Percentiles rank a stretch among this genome's conserved stretches.
These are phyloP conservation scores for Theileria luwenshuni DNA, from an alignment of 169 alveolate species.

Conservation along the genomic window DNA sequence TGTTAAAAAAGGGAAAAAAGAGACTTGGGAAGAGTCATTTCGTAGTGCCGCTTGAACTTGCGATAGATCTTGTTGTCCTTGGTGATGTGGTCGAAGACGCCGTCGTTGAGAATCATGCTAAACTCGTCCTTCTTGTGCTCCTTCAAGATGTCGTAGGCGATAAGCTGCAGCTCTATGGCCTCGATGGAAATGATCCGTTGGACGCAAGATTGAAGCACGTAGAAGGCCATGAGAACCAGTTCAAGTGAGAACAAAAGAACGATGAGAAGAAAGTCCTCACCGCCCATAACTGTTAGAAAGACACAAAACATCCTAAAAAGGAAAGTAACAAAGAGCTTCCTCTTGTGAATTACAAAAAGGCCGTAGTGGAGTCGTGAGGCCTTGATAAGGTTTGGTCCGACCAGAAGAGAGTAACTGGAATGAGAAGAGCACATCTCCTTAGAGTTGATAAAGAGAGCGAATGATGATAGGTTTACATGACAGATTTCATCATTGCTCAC, in stretches of 20 bases:
- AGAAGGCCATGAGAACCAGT: slow-evolving; percentile 22
- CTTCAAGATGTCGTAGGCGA: slow-evolving; percentile 46
- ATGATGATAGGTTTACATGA: slow-evolving; percentile 49
- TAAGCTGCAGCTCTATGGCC: slow-evolving; percentile 48
- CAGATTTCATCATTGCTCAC: slow-evolving; percentile 49
- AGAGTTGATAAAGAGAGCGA: slow-evolving; percentile 46
- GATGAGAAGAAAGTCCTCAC: slow-evolving; percentile 26
- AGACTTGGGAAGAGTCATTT: neutral
- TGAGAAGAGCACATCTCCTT: slow-evolving; percentile 46
- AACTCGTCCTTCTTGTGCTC: slow-evolving; percentile 22
- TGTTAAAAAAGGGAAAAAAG: neutral
- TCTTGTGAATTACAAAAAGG: slow-evolving; percentile 40
- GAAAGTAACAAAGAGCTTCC: slow-evolving; percentile 24
- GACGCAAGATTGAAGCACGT: slow-evolving; percentile 24
- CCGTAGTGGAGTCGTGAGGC: slow-evolving; percentile 49
- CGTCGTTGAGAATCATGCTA: neutral
- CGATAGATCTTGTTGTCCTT: neutral
- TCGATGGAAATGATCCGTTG: slow-evolving; percentile 37
- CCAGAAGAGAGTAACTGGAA: slow-evolving; percentile 54
- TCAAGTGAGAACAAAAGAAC: slow-evolving; percentile 22
- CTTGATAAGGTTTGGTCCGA: slow-evolving; percentile 66
- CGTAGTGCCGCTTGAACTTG: slow-evolving; percentile 10
- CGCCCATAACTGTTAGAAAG: slow-evolving; percentile 31
- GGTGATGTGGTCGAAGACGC: neutral
- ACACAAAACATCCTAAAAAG: slow-evolving; percentile 49